These are phyloP conservation scores for Solanum boliviense DNA, from an alignment of 257 asterid genomes.

Conservation along the genomic window DNA sequence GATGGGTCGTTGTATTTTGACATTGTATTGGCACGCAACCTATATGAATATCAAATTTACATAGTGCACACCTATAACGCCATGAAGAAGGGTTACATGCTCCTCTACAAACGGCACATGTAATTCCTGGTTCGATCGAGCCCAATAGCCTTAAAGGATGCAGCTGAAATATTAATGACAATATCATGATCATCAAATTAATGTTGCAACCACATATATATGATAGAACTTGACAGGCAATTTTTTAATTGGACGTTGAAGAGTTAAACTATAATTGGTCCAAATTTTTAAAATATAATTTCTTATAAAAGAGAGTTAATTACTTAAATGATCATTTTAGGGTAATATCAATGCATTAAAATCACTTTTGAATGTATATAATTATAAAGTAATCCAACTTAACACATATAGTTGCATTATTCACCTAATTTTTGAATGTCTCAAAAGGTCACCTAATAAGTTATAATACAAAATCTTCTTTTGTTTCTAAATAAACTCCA, in stretches of 20 bases:
- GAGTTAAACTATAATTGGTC: background rate
- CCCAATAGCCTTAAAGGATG: slow-evolving; percentile 4
- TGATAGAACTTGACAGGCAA: background rate
- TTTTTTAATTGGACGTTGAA: background rate
- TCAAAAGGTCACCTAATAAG: background rate
- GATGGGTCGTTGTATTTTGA: background rate
- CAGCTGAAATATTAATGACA: background rate
- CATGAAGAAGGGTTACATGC: slow-evolving; percentile 1
- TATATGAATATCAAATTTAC: slow-evolving; percentile 11
- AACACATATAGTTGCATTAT: background rate
- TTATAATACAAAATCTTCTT: background rate
- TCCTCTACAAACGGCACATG: background rate
- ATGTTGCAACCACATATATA: background rate
- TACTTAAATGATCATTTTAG: background rate
- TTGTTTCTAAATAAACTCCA: background rate
- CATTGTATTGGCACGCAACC: slow-evolving; percentile 1
- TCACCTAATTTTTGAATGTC: background rate
- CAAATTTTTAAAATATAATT: background rate
- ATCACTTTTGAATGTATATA: background rate
- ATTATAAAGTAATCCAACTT: background rate
- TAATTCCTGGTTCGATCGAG: background rate
- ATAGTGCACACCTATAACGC: slow-evolving; percentile 13
- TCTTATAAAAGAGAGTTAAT: background rate
- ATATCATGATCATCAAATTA: background rate
- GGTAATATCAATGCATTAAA: background rate